Evolutionary conservation across 148 eudicot genomes (phyloP).

Genomic region (Dysphania ambrosioides): DNA sequence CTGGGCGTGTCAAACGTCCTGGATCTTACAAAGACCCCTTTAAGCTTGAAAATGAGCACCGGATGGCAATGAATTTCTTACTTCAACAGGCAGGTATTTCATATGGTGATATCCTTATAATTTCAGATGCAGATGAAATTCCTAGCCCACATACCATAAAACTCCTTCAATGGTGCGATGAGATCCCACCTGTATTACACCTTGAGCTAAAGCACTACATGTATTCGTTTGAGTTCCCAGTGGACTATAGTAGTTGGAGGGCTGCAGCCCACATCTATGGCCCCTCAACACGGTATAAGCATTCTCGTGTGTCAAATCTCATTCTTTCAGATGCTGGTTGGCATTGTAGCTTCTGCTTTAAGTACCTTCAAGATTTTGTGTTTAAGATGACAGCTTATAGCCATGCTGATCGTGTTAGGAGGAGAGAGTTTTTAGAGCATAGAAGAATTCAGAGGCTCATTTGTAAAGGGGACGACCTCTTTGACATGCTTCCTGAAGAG

Average conservation of each 20-base stretch:
- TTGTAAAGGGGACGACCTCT: constrained; percentile 72
- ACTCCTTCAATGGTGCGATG: constrained; percentile 84
- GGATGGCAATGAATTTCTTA: constrained; percentile 56
- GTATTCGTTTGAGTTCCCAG: constrained; percentile 90
- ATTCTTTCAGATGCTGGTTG: constrained; percentile 86
- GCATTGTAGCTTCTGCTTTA: constrained; percentile 95
- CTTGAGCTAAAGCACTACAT: constrained; percentile 68
- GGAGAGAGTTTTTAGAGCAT: constrained; percentile 47
- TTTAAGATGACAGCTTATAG: constrained; percentile 93
- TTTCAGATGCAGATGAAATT: constrained; percentile 84
- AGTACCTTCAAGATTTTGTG: constrained; percentile 54
- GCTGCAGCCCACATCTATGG: constrained; percentile 54
- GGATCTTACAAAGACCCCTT: constrained; percentile 57
- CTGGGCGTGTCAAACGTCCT: constrained; percentile 32
- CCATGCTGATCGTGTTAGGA: constrained; percentile 77
- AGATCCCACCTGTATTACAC: constrained; percentile 58
- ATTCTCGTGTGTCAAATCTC: constrained; percentile 52
- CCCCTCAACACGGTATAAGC: constrained; percentile 47
- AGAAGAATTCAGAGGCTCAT: constrained; percentile 56
- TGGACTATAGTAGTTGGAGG: constrained; percentile 87
- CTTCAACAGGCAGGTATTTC: constrained; percentile 56
- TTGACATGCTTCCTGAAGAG: constrained; percentile 92
- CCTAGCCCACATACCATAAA: constrained; percentile 76
- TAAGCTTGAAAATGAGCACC: constrained; percentile 53
- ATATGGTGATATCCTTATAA: constrained; percentile 63